These are phyloP conservation scores for Penstemon davidsonii DNA, from an alignment of 257 asterid species.

Conservation along the genomic window DNA sequence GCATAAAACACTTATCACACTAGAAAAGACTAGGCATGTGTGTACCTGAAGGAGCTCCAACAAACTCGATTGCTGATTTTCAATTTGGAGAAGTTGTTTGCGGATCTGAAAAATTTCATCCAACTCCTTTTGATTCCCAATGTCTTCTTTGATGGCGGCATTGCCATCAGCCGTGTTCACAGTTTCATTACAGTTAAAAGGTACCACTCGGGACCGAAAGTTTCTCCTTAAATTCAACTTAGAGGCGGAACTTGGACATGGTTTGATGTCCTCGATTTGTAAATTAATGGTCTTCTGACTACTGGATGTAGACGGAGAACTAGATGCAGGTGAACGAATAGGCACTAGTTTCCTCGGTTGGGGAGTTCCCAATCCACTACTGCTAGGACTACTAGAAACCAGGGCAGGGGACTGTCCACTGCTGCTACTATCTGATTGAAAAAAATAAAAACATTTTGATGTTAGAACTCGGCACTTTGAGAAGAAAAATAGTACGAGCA, in stretches of 20 bases:
- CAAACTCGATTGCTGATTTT: constrained; percentile 74
- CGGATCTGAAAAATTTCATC: constrained; percentile 65
- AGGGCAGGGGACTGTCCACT: constrained; percentile 35
- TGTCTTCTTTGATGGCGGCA: constrained; percentile 19
- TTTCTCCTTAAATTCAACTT: constrained; percentile 34
- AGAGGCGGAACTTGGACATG: constrained; percentile 33
- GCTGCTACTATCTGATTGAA: constrained; percentile 49
- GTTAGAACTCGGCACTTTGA: not conserved
- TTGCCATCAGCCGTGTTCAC: constrained; percentile 14
- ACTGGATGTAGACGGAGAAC: constrained; percentile 44
- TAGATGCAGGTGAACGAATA: constrained; percentile 38
- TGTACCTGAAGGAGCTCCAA: constrained; percentile 82
- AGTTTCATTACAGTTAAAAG: constrained; percentile 38
- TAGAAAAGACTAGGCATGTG: not conserved
- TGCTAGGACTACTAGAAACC: constrained; percentile 26
- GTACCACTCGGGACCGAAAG: constrained; percentile 55
- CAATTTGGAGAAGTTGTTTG: constrained; percentile 71
- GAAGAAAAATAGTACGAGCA: not conserved
- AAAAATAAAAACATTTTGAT: not conserved
- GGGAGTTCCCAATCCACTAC: constrained; percentile 40
- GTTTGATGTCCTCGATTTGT: constrained; percentile 36
- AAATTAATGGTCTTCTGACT: constrained; percentile 36
- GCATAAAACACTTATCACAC: too few relatives aligned
- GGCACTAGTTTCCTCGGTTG: constrained; percentile 31
- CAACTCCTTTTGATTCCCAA: constrained; percentile 47